A percentile compares a stretch with the other conserved stretches of the same genome.
phyloP scores from a whole-genome alignment of 257 asterid genomes.

The Verbascum thapsus region DNA sequence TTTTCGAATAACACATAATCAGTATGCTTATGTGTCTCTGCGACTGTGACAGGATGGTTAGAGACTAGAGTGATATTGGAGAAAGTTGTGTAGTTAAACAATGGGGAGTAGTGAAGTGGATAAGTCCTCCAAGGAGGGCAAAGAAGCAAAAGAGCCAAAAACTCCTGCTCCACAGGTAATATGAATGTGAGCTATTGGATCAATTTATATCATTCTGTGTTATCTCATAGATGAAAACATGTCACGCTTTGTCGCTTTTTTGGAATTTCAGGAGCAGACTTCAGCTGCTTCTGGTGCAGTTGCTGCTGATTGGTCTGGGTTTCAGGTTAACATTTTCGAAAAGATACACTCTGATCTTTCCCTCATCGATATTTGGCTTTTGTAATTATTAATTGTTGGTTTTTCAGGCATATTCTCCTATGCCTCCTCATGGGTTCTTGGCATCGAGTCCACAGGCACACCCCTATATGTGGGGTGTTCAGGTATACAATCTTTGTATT shows the following conservation, averaged over 20 bases:
- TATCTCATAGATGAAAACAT: not conserved
- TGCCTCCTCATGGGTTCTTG: slow-evolving; percentile 89
- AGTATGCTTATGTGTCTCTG: slow-evolving; percentile 17
- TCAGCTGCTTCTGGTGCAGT: slow-evolving; percentile 63
- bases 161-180: slow-evolving; percentile 69
- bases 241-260: too few relatives aligned
- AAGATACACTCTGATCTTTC: slow-evolving; percentile 23
- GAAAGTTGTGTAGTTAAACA: slow-evolving; percentile 37
- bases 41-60: slow-evolving; percentile 48
- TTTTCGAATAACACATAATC: not conserved
- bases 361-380: slow-evolving; percentile 23
- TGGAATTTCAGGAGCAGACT: slow-evolving; percentile 60
- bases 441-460: slow-evolving; percentile 83
- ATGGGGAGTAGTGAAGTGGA: slow-evolving; percentile 88
- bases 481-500: slow-evolving; percentile 8
- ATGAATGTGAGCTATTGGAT: too few relatives aligned
- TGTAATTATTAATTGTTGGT: slow-evolving; percentile 30
- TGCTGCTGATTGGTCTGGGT: slow-evolving; percentile 89
- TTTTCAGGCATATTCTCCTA: slow-evolving; percentile 77
- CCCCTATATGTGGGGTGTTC: too few relatives aligned
- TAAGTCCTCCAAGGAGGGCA: slow-evolving; percentile 78
- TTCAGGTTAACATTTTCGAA: slow-evolving; percentile 64
- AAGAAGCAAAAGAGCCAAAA: slow-evolving; percentile 76
- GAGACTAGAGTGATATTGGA: slow-evolving; percentile 39
- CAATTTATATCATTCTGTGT: not conserved